Conservation (phyloP, 2,329 filamentous ascomycete genomes). For the Amphichorda felina region DNA sequence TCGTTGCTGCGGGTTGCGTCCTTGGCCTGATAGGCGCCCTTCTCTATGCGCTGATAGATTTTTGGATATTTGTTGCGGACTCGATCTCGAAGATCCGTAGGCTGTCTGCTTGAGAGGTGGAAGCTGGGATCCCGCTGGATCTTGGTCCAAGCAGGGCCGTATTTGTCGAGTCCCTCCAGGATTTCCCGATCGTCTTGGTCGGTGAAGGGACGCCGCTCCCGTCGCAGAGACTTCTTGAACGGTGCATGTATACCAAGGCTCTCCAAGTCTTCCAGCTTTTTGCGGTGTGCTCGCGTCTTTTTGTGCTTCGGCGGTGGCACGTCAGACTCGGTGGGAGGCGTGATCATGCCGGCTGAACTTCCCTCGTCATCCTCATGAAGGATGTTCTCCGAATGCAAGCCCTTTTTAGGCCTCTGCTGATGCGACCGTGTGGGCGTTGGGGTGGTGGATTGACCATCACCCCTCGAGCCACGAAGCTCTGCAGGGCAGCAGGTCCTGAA, state of each 20-base stretch:
- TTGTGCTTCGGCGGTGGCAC: constrained; percentile 23
- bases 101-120: constrained; percentile 44
- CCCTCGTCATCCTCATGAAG: constrained; percentile 26
- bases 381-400: constrained; percentile 42
- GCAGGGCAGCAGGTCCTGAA: constrained; percentile 55
- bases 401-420: constrained; percentile 22
- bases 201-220: constrained; percentile 48
- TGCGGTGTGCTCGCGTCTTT: constrained; percentile 42
- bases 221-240: constrained; percentile 49
- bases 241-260: constrained; percentile 49
- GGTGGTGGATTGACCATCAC: constrained; percentile 8
- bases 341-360: constrained; percentile 1
- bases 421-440: constrained; percentile 9
- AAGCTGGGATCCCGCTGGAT: constrained; percentile 50
- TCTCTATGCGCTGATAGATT: constrained; percentile 44
- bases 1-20: constrained; percentile 27
- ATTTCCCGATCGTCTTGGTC: constrained; percentile 53
- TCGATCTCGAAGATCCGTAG: constrained; percentile 51
- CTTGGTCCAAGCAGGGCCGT: constrained; percentile 54
- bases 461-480: constrained; percentile 37
- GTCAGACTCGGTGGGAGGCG: constrained; percentile 16
- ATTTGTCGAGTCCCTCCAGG: constrained; percentile 43
- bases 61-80: constrained; percentile 52
- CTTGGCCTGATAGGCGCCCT: constrained; percentile 35
- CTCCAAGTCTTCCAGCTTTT: constrained; percentile 41